Conservation (phyloP, 306 rosid genomes). For the Parietaria judaica region DNA sequence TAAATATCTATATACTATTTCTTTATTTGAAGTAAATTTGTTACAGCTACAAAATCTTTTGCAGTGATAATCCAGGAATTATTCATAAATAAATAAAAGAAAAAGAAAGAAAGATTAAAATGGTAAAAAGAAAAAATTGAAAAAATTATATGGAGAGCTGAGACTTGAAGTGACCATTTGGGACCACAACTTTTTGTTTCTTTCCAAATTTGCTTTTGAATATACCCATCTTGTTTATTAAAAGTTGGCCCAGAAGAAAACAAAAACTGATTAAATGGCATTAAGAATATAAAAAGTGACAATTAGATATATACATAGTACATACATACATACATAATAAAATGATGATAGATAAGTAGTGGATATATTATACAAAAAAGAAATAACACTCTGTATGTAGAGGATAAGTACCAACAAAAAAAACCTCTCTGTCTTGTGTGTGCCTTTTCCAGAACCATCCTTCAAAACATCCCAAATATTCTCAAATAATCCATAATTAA, state of each 20-base stretch:
- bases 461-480: background rate
- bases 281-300: slow-evolving; percentile 14
- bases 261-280: slow-evolving; percentile 1
- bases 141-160: background rate
- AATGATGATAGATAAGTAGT: background rate
- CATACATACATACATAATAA: background rate
- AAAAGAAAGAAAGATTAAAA: background rate
- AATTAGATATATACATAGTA: background rate
- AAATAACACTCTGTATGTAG: slow-evolving; percentile 22
- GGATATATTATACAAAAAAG: background rate
- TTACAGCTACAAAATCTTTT: too few species aligned
- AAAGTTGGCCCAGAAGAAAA: slow-evolving; percentile 15
- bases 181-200: slow-evolving; percentile 6
- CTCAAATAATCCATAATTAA: too few species aligned
- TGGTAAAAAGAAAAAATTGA: background rate
- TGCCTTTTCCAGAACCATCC: slow-evolving; percentile 40
- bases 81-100: background rate
- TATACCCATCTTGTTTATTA: background rate
- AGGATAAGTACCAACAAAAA: slow-evolving; percentile 36
- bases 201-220: background rate
- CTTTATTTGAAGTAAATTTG: too few species aligned
- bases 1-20: too few species aligned
- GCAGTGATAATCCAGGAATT: background rate
- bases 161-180: slow-evolving; percentile 1
- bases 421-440: slow-evolving; percentile 14